Base-by-base conservation (phyloP, 73 alveolate genomes). In the Symbiodinium natans region DNA sequence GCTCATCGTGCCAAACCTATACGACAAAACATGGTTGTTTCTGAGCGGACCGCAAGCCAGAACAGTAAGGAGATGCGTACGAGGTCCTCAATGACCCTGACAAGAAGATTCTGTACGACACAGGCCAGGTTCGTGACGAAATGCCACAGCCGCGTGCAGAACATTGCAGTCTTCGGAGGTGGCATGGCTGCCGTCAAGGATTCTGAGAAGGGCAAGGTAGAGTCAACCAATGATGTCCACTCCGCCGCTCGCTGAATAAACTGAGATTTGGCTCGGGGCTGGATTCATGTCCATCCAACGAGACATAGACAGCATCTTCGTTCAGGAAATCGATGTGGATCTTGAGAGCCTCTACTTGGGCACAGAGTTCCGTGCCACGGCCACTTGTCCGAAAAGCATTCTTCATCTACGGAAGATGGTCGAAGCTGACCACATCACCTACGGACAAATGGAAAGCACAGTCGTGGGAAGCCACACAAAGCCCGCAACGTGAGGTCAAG, bases 131-230 rank as follows among this genome's bases (percentile, higher is more conserved):
- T 25, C 8, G 75, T 2, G 25, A 5, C 87, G 17, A 8, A 34
- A 27, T 19, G 27, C 82, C 52, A 2, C 46, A 40, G 25, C 80
- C 39, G 6, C 59, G 13, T 13, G 13, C 59, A 13, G 13, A 46
- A 9, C 59, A 6, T 46, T 46, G 59, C 6, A 46, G 59, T 9
- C 41, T 31, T 29, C 19, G 31, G 75, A 92, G 98, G 98, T 42
- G 98, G 98, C 63, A 92, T 92, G 98, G 92, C 42, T n/a, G 86
- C 98, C 9, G 92, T 92, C 83, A 74, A 92, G 77, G 92, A 92
- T 31, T 56, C 98, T 36, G 98, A 74, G 98, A 92, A 92, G 36
- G 98, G 98, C 92, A 80, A 92, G 68, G 84, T 92, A n/a, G 92
- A 92, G 85, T 46, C 90, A 6, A 92, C 98, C n/a, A 31, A 46